Conservation (phyloP, 257 asterid genomes). For the Datura wrightii region DNA sequence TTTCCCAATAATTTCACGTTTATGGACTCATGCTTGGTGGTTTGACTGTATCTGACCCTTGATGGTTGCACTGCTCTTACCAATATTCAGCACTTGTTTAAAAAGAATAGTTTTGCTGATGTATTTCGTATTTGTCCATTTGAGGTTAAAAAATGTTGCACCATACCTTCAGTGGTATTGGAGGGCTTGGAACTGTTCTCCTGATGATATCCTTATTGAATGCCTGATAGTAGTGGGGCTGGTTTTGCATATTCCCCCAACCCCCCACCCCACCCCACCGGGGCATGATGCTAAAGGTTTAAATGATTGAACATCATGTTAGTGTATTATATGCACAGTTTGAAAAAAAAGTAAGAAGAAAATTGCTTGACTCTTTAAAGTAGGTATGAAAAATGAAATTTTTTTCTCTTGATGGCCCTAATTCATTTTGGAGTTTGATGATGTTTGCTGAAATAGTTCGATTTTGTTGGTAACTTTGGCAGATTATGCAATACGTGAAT, state of each 20-base stretch:
- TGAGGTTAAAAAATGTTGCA: not conserved
- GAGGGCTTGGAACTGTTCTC: not conserved
- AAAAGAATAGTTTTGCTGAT: not conserved
- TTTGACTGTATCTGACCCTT: conserved; percentile 18
- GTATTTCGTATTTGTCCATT: not conserved
- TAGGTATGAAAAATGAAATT: not conserved
- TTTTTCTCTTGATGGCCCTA: not conserved
- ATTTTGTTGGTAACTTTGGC: not conserved
- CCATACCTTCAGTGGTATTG: not conserved
- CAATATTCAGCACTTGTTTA: not conserved
- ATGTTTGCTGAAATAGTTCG: not conserved
- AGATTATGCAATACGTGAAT: not conserved
- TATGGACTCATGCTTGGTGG: not conserved
- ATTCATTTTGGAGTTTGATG: not conserved
- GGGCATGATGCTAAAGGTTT: not conserved
- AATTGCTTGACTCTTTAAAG: not conserved
- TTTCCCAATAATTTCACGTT: not conserved
- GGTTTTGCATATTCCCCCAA: not conserved
- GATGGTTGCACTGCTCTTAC: conserved; percentile 9
- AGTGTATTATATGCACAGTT: not conserved
- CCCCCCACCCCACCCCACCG: no score
- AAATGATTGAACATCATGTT: not conserved
- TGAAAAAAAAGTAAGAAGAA: not conserved
- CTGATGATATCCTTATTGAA: not conserved
- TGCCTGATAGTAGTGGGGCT: not conserved